These are phyloP conservation scores for Parafenestella ontariensis DNA, from an alignment of 2,329 filamentous ascomycete genomes.

Conservation along the genomic window DNA sequence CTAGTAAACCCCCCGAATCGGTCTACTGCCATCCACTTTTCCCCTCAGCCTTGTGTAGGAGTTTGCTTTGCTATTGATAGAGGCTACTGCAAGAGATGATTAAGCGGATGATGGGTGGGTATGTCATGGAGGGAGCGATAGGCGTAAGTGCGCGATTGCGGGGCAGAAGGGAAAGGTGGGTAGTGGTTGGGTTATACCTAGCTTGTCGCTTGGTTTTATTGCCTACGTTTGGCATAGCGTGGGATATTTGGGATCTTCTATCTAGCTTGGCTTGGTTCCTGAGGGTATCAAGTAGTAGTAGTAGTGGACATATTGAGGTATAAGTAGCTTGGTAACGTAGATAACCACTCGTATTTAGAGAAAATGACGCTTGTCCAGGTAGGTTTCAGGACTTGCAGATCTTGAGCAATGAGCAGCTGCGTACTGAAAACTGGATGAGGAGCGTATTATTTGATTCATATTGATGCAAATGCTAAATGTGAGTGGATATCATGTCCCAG, in stretches of 20 bases:
- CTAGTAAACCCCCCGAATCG: neutral
- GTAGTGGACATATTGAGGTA: neutral
- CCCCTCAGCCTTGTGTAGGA: neutral
- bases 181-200: neutral
- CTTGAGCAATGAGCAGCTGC: neutral
- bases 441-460: slow-evolving; percentile 6
- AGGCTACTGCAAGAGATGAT: neutral
- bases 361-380: neutral
- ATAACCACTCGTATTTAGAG: neutral
- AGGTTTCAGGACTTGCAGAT: neutral
- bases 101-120: neutral
- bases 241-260: too few relatives aligned
- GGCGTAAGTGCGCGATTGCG: neutral
- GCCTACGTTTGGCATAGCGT: neutral
- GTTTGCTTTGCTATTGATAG: neutral
- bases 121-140: neutral
- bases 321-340: neutral
- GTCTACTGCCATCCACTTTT: neutral
- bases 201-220: neutral
- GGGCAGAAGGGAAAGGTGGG: neutral
- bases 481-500: slow-evolving; percentile 18
- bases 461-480: slow-evolving; percentile 3
- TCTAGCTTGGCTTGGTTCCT: too few relatives aligned
- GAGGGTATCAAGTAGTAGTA: neutral
- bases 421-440: neutral